phyloP scores from a whole-genome alignment of 2,329 filamentous ascomycete species.

The Cladosporium sp. region DNA sequence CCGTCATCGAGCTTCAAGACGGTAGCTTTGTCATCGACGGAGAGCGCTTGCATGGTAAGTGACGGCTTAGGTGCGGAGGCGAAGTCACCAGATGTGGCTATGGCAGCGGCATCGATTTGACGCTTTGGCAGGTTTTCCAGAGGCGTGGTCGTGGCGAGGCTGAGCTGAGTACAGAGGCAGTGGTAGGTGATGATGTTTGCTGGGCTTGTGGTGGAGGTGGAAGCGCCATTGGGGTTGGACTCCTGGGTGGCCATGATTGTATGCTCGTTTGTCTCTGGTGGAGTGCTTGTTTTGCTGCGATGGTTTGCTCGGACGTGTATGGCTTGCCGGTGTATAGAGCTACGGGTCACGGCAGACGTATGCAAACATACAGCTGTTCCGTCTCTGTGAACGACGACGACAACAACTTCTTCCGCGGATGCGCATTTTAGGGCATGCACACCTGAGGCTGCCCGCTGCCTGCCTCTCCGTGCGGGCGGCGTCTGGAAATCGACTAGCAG shows the following conservation, averaged over 20 bases:
- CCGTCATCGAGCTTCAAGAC: constrained; percentile 46
- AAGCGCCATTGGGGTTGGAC: constrained; percentile 1
- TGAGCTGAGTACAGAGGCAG: constrained; percentile 63
- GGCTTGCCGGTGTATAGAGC: no score
- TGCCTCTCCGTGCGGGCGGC: background rate
- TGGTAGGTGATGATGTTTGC: constrained; percentile 45
- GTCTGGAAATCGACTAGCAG: background rate
- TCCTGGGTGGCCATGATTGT: constrained; percentile 4
- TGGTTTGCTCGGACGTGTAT: background rate
- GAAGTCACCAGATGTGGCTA: constrained; percentile 30
- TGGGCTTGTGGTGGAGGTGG: background rate
- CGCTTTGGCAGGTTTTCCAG: constrained; percentile 53
- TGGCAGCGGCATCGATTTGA: constrained; percentile 50
- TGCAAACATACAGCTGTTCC: no score
- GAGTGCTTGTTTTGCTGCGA: background rate
- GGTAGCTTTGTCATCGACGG: constrained; percentile 13
- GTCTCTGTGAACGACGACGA: no score
- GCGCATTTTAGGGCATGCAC: background rate
- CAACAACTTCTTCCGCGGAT: background rate
- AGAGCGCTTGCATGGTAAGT: constrained; percentile 18
- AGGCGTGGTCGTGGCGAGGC: constrained; percentile 56
- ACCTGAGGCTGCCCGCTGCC: background rate
- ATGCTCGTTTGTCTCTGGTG: background rate
- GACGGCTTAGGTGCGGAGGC: constrained; percentile 17
- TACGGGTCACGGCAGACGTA: background rate